A percentile compares a stretch with the other conserved stretches of the same genome.
These are phyloP conservation scores for Leptographium radiaticola DNA, from an alignment of 2,329 filamentous ascomycete genomes.

Conservation along the genomic window DNA sequence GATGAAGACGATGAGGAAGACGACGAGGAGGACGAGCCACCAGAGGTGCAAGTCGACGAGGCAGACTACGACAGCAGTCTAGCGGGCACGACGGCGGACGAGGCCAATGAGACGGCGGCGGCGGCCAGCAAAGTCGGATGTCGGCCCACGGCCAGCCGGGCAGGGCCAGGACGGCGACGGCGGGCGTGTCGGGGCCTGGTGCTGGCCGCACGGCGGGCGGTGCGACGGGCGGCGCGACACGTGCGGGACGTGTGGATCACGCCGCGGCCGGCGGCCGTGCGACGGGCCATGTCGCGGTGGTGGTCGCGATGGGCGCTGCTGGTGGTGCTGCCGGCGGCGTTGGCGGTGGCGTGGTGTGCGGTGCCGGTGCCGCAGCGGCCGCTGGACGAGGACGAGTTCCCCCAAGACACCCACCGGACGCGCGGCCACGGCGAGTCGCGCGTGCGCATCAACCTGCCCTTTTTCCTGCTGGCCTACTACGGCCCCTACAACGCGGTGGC, in stretches of 20 bases:
- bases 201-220: conserved; percentile 19
- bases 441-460: conserved; percentile 58
- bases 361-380: conserved; percentile 52
- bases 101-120: not conserved
- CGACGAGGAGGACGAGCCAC: conserved; percentile 14
- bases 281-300: conserved; percentile 46
- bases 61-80: conserved; percentile 9
- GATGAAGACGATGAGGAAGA: conserved; percentile 14
- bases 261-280: conserved; percentile 45
- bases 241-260: conserved; percentile 45
- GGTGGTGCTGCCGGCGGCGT: conserved; percentile 44
- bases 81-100: not conserved
- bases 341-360: conserved; percentile 52
- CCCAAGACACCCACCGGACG: conserved; percentile 25
- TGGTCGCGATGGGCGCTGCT: conserved; percentile 49
- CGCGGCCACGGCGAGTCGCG: conserved; percentile 51
- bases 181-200: not conserved
- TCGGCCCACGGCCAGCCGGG: not conserved
- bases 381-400: conserved; percentile 27
- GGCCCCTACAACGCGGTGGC: conserved; percentile 56
- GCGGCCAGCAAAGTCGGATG: not conserved
- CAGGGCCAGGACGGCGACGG: not conserved
- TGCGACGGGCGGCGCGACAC: conserved; percentile 16
- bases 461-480: conserved; percentile 58
- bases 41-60: conserved; percentile 19